Evolutionary conservation across 805 yeast species (phyloP).

Genomic region (Wickerhamomyces strasburgensis): DNA sequence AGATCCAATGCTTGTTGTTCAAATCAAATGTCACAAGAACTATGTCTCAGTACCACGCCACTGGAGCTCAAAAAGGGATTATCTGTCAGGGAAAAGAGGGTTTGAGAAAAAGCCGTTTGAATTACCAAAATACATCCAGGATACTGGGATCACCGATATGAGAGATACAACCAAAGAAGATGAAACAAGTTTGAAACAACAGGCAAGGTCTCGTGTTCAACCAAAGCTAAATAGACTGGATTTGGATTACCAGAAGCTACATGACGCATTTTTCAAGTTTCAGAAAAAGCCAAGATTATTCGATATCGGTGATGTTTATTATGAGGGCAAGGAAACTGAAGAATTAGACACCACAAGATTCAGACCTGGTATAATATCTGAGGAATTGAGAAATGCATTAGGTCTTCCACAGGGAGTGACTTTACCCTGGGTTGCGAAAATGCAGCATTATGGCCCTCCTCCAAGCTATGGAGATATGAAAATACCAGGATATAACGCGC

Average conservation of each 20-base stretch:
- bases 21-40: slow-evolving; percentile 61
- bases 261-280: slow-evolving; percentile 81
- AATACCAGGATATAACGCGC: slow-evolving; percentile 50
- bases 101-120: slow-evolving; percentile 66
- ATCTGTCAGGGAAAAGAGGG: slow-evolving; percentile 60
- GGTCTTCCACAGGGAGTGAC: slow-evolving; percentile 50
- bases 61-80: slow-evolving; percentile 80
- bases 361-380: slow-evolving; percentile 68
- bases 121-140: slow-evolving; percentile 70
- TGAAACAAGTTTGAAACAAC: slow-evolving; percentile 55
- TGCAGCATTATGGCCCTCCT: slow-evolving; percentile 74
- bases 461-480: slow-evolving; percentile 69
- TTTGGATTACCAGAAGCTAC: slow-evolving; percentile 74
- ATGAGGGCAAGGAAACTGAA: slow-evolving; percentile 65
- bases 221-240: slow-evolving; percentile 86
- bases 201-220: slow-evolving; percentile 78
- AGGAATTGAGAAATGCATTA: slow-evolving; percentile 59
- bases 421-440: slow-evolving; percentile 70
- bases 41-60: slow-evolving; percentile 74
- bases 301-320: slow-evolving; percentile 71
- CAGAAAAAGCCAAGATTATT: slow-evolving; percentile 71
- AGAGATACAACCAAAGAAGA: slow-evolving; percentile 54
- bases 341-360: slow-evolving; percentile 38
- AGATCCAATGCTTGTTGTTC: slow-evolving; percentile 65
- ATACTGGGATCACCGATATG: slow-evolving; percentile 86